Percentiles rank a stretch among this genome's conserved stretches.
phyloP scores from a whole-genome alignment of 208 protist species.

The Strigomonas culicis region DNA sequence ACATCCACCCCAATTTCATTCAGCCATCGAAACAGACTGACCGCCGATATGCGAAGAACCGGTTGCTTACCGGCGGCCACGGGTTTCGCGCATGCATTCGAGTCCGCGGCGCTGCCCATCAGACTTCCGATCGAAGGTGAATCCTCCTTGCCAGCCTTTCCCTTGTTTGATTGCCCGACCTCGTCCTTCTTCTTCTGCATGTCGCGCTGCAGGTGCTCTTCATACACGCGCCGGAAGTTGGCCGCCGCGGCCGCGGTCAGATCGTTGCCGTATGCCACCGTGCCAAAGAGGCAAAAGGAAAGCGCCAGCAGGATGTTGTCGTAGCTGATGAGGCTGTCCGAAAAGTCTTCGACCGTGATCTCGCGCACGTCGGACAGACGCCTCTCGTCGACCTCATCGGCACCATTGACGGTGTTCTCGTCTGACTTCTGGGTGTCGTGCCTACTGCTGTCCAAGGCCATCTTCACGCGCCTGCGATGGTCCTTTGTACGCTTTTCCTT shows the following conservation, averaged over 20 bases:
- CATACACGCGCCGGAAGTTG: neutral
- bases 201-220: neutral
- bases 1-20: conserved; percentile 46
- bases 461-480: too few species aligned
- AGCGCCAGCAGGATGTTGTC: conserved; percentile 54
- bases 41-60: conserved; percentile 16
- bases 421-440: too few species aligned
- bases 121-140: too few species aligned
- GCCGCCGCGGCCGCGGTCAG: conserved; percentile 20
- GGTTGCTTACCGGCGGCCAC: too few species aligned
- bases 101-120: too few species aligned
- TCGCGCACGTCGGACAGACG: too few species aligned
- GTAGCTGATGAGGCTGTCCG: conserved; percentile 27
- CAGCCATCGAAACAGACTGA: conserved; percentile 31
- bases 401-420: neutral
- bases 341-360: conserved; percentile 36
- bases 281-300: conserved; percentile 54
- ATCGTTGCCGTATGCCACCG: conserved; percentile 47
- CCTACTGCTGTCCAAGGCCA: too few species aligned
- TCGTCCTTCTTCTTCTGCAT: neutral
- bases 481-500: too few species aligned
- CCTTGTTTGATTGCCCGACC: neutral
- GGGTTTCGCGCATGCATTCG: too few species aligned
- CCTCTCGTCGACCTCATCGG: neutral
- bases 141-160: neutral